Evolutionary conservation across 1,139 yeast species (phyloP), one percentile per base, ranked within the genome.

Genomic region (Tardiomyces blankii): DNA sequence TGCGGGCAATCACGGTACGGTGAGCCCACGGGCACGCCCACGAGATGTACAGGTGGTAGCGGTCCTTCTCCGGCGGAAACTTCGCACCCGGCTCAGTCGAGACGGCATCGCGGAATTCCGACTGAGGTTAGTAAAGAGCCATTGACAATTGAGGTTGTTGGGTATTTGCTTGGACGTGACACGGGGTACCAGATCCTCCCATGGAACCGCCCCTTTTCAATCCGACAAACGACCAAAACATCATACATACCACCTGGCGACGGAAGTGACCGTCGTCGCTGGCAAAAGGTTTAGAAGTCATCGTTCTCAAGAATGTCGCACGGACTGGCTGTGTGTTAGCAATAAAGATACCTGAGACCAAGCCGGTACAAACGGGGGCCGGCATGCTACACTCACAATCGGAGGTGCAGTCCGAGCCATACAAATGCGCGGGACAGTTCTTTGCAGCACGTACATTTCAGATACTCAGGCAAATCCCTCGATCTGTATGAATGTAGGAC

Each of bases 21-120:
- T 87, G 95, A 1, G 97, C 97, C 78, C 65, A 89, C 5, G 98
- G 97, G 66, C 98, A 89, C 1, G 96, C 96, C 45, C 73, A 70
- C 1, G 94, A 83, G 19, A 89, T 95, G 58, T 87, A 91, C 49
- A 89, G 74, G 65, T 89, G 96, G 62, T 91, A 89, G 57, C 98
- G 74, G 51, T 77, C 78, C 44, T 75, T 73, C 58, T 86, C 96
- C 0, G 96, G 84, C 16, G 80, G 69, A 59, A 80, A 82, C 32
- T 23, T 39, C 7, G 28, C 57, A 52, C 49, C 47, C 16, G 13
- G 32, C 1, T 8, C 28, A 6, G 12, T 4, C 9, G 25, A 41
- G 25, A 23, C n/a, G 28, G 7, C 7, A 11, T 41, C 38, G 19
- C 30, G 42, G 16, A 18, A 18, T 58, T 52, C 50, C 51, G 39